Evolutionary conservation across 352 stramenopile species (phyloP).

Genomic region (Phytophthora chlamydospora): DNA sequence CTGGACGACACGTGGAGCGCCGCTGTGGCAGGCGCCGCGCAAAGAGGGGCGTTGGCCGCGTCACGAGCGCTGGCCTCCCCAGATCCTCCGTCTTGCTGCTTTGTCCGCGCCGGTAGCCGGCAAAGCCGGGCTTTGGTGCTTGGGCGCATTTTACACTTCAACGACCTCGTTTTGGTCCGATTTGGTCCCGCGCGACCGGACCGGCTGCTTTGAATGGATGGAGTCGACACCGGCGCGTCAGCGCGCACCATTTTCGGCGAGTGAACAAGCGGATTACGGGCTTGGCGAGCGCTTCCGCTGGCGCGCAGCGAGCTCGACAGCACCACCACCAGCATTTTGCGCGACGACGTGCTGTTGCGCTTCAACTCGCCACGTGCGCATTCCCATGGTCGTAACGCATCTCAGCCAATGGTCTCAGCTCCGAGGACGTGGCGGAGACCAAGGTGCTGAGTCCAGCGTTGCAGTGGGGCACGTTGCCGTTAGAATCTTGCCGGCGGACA

Average conservation of each 20-base stretch:
- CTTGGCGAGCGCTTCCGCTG: too few species aligned
- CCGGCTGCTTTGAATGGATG: not conserved
- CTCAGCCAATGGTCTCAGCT: too few species aligned
- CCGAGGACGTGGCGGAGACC: too few species aligned
- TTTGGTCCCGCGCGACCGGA: too few species aligned
- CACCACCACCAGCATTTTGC: conserved; percentile 12
- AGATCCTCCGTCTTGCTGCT: not conserved
- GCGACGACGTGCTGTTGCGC: not conserved
- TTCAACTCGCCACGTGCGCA: conserved; percentile 9
- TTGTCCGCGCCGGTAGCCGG: too few species aligned
- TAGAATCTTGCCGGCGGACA: too few species aligned
- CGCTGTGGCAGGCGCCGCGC: conserved; percentile 1
- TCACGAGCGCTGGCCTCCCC: too few species aligned
- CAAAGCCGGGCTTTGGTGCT: conserved; percentile 23
- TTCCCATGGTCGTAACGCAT: conserved; percentile 9
- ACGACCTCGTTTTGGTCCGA: not conserved
- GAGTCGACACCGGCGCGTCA: conserved; percentile 7
- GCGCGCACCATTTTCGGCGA: too few species aligned
- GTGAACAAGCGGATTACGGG: too few species aligned
- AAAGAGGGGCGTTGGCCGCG: conserved; percentile 5
- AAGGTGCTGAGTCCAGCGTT: too few species aligned
- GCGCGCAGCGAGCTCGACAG: not conserved
- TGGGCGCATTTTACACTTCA: conserved; percentile 23
- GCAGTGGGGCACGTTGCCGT: too few species aligned
- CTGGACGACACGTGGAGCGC: conserved; percentile 27